Conservation (phyloP, 345 rosid species). For the Limnanthes douglasii region DNA sequence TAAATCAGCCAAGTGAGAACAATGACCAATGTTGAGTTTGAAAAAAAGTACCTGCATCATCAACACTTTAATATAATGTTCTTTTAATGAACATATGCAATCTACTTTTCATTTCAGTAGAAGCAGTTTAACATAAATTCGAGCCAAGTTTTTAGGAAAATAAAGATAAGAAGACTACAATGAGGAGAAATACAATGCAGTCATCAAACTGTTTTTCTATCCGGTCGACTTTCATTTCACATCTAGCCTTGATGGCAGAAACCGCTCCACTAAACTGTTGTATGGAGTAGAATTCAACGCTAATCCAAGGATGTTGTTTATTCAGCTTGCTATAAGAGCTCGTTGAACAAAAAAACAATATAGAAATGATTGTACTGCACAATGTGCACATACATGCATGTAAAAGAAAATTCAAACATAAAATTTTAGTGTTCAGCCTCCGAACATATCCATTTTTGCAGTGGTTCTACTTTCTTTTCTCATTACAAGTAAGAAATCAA, state of each 20-base stretch:
- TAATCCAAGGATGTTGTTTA: slow-evolving; percentile 75
- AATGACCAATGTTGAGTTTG: slow-evolving; percentile 81
- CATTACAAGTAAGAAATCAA: no score
- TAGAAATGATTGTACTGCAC: not conserved
- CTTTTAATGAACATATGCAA: not conserved
- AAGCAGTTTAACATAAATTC: slow-evolving; percentile 2
- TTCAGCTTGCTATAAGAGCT: slow-evolving; percentile 84
- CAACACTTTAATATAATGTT: not conserved
- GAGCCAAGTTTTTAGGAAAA: not conserved
- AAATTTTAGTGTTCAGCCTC: no score
- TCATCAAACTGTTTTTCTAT: slow-evolving; percentile 87
- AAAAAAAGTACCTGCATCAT: slow-evolving; percentile 65
- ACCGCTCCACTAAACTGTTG: slow-evolving; percentile 84
- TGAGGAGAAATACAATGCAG: slow-evolving; percentile 84
- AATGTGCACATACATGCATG: no score
- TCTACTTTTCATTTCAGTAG: not conserved
- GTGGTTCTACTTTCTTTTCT: no score
- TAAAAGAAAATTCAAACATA: no score
- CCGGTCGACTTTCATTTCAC: slow-evolving; percentile 68
- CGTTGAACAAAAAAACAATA: slow-evolving; percentile 33
- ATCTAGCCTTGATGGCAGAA: slow-evolving; percentile 66
- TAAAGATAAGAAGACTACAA: slow-evolving; percentile 25
- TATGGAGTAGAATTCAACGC: slow-evolving; percentile 83
- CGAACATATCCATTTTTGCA: no score
- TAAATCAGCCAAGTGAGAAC: slow-evolving; percentile 88